Evolutionary conservation across 2,329 filamentous ascomycete species (phyloP), one percentile per base, ranked within the genome.

Genomic region (Penicillium sp.): DNA sequence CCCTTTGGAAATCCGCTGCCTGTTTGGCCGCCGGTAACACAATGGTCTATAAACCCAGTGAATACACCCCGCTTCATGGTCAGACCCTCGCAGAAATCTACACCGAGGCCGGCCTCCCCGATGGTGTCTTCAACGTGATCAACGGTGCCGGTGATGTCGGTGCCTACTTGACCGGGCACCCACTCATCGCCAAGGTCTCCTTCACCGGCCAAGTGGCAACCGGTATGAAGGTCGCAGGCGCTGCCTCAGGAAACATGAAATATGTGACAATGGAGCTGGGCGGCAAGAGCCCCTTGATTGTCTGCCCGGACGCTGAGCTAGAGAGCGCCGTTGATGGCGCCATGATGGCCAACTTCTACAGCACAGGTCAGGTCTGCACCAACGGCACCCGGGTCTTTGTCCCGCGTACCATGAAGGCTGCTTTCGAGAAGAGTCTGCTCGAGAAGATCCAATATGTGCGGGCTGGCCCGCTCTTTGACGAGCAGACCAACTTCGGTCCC

Each of bases 331-430:
- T 88, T 31, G 84, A 95, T 62, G 85, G 87, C 28, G 88, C 88
- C 55, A 90, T 95, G 85, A 88, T 94, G 76, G 89, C 88, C 60
- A 95, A 95, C 69, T 95, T 95, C 73, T 95, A 87, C 76, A 89
- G 85, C 57, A 87, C 86, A 0, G 89, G 89, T 28, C 89, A 95
- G 69, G 88, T 95, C 44, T 95, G 89, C 77, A 95, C 89, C 44
- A 95, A 95, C 66, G 89, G 89, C 43, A 95, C 89, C 1, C 78
- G 89, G 10, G 88, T 95, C 31, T 95, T 95, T 65, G 78, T 95
- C 3, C 88, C 85, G 0, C 71, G 76, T 31, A 65, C 70, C 33
- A 76, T 88, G 67, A 82, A 89, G 64, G 50, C 71, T 13, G 74
- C 73, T 0, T 90, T 95, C 57, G 87, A 94, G 66, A 74, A 77